Evolutionary conservation across 75 land plant species (phyloP).

Genomic region (Selaginella tamariscina): DNA sequence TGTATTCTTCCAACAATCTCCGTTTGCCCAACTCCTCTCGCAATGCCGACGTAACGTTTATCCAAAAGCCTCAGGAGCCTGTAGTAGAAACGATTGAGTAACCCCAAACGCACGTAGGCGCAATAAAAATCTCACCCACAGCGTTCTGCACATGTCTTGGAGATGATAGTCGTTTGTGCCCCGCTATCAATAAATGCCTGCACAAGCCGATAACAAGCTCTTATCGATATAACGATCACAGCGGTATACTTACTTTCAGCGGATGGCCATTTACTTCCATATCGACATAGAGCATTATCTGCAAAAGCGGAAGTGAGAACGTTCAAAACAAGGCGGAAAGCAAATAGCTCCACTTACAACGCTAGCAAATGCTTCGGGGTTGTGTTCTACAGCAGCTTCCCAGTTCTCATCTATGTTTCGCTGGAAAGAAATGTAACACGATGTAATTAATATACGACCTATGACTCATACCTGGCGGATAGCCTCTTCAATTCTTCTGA

Average conservation of each 20-base stretch:
- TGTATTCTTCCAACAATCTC: conserved; percentile 92
- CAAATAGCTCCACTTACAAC: conserved; percentile 43
- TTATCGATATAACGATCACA: too few species aligned
- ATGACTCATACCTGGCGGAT: conserved; percentile 58
- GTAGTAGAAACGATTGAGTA: too few species aligned
- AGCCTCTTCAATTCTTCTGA: conserved; percentile 90
- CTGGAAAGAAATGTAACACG: conserved; percentile 28
- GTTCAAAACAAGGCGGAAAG: too few species aligned
- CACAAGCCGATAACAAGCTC: too few species aligned
- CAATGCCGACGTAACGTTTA: conserved; percentile 73
- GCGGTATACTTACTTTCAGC: conserved; percentile 49
- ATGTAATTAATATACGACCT: too few species aligned
- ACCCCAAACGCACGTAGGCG: not conserved
- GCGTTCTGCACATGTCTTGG: conserved; percentile 87
- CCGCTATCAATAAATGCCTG: conserved; percentile 99
- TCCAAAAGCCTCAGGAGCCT: conserved; percentile 87
- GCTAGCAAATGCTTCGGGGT: conserved; percentile 93
- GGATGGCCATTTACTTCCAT: conserved; percentile 98
- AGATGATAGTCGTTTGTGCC: conserved; percentile 92
- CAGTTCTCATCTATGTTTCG: conserved; percentile 94
- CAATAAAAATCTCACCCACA: conserved; percentile 49
- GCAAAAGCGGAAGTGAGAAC: conserved; percentile 15
- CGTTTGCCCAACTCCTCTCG: conserved; percentile 89
- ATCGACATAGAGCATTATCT: conserved; percentile 98
- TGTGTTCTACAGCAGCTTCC: conserved; percentile 93